Conservation (phyloP, 2,329 filamentous ascomycete genomes). For the Sclerotinia trifoliorum region DNA sequence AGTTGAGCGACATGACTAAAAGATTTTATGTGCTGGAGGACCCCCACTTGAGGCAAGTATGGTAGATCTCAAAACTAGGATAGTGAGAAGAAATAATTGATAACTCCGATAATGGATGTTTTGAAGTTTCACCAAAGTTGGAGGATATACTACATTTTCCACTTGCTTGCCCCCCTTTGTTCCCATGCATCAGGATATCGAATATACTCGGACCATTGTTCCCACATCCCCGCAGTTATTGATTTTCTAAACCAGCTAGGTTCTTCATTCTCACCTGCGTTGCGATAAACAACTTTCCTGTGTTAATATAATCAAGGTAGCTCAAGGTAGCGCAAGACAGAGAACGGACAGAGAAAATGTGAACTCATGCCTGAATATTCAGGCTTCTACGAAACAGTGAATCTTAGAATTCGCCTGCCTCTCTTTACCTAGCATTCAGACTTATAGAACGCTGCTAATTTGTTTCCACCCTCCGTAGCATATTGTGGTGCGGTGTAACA, state of each 20-base stretch:
- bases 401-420: not conserved
- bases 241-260: not conserved
- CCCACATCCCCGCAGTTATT: not conserved
- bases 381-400: not conserved
- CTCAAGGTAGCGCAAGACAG: not conserved
- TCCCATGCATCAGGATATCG: not conserved
- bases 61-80: not conserved
- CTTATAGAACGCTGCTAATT: not conserved
- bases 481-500: not conserved
- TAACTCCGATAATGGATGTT: not conserved
- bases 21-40: not conserved
- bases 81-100: not conserved
- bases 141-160: conserved; percentile 4
- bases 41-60: not conserved
- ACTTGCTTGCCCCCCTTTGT: not conserved
- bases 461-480: not conserved
- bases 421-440: not conserved
- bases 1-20: conserved; percentile 12
- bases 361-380: not conserved
- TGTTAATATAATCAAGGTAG: not conserved
- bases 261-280: not conserved
- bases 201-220: not conserved
- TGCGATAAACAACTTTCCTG: not conserved
- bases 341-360: not conserved
- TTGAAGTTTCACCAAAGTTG: not conserved